Evolutionary conservation across 2,329 filamentous ascomycete genomes (phyloP), one percentile per base, ranked within the genome.

Genomic region (Curvularia lunata): DNA sequence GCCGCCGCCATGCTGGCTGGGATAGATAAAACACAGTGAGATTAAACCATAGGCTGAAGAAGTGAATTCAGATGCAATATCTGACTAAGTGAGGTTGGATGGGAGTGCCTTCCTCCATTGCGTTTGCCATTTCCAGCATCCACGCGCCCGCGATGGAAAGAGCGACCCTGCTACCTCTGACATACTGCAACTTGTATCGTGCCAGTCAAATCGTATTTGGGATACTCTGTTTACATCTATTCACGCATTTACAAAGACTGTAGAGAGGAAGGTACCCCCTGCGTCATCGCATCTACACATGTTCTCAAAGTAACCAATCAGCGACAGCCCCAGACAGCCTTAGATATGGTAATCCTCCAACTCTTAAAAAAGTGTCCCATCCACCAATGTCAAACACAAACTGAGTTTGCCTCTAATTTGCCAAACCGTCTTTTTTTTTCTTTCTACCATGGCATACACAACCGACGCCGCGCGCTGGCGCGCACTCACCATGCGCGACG

Each of bases 401-500:
- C 25, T 27, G 6, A 27, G 3, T 27, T 27, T 27, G 25, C 25
- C 25, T 27, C 25, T 27, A 27, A 27, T 27, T 27, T 27, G 3
- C 4, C 13, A 23, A 7, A 3, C 30, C 19, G 28, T 42, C 2
- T 43, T 53, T 13, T 48, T 25, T 5, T 42, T 47, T 32, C 10
- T 21, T 19, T 34, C 32, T 4, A 32, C 4, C 27, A 74, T 76
- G 72, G 61, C 70, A 0, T 77, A 69, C 62, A 60, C 46, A 13
- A 77, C 75, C 23, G 68, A 75, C 16, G 58, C 65, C 19, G 61
- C 68, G 32, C 75, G 76, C 12, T 78, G 74, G 74, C 70, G 69
- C 34, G 82, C 82, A 56, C 74, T 84, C 42, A 73, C 76, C 46
- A 75, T 71, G 53, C 79, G 82, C 48, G 79, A 83, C 58, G 52